Base-by-base conservation (phyloP, 257 asterid species). In the Solanum bulbocastanum region DNA sequence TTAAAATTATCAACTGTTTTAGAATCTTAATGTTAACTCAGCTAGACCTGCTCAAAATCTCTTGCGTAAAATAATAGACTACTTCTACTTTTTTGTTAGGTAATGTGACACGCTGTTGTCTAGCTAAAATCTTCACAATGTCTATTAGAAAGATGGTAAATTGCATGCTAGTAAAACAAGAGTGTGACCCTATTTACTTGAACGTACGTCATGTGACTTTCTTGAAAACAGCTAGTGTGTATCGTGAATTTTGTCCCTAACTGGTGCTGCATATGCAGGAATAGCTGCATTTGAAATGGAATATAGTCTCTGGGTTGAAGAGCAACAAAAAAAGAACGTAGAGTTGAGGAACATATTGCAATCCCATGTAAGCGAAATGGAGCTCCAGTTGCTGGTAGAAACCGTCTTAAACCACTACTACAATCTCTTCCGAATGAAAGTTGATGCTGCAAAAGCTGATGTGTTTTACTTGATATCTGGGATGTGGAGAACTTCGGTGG, bases 391-490 rank as follows among this genome's bases (percentile, higher is more conserved):
- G 11, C 76, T 92, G 56, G 97, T 95, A 1, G 95, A 93, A 75
- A 89, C 89, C 83, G 93, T 93, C 23, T 86, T 95, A 49, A 90
- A 74, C 32, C 99, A 97, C 83, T 97, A 95, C 86, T 92, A 94
- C 44, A 89, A 94, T 76, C 94, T 97, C 25, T 95, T 94, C 85
- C 93, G 93, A 35, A 88, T 97, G 94, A 97, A 97, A 88, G 88
- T 89, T 68, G 95, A 93, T 6, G 99, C 98, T 0, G 98, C 99
- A 22, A 92, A 92, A 86, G 93, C 91, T 2, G 99, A 97, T 74
- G 98, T 98, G 15, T 96, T 97, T 93, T 95, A 95, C 92, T 86
- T 96, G 84, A 93, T 92, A 9, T 96, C 95, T 5, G 99, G 99
- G 40, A 88, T 91, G 88, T 97, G 99, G 99, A 91, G 91, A 90